These are phyloP conservation scores for Mortierella sp. DNA, from an alignment of 371 early-diverging fungal species.

Conservation along the genomic window DNA sequence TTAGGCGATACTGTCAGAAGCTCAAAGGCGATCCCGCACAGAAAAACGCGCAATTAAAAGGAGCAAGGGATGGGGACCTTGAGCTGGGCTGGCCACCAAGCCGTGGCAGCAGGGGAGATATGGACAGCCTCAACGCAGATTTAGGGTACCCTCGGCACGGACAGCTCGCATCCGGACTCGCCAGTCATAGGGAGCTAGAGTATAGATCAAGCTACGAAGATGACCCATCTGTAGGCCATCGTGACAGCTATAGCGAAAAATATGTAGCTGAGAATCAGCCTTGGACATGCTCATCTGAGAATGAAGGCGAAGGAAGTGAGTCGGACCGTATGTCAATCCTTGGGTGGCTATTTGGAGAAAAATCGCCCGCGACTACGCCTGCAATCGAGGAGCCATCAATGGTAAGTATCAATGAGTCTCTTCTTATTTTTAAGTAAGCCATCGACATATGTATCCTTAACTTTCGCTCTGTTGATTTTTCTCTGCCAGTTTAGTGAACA, in stretches of 20 bases:
- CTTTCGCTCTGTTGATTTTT: background rate
- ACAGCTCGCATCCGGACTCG: conserved; percentile 3
- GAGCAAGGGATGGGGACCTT: background rate
- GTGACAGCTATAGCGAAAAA: conserved; percentile 28
- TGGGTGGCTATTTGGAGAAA: conserved; percentile 19
- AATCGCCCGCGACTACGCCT: background rate
- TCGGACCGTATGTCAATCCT: conserved; percentile 16
- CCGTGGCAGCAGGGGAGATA: background rate
- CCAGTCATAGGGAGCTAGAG: conserved; percentile 6
- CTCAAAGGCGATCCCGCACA: background rate
- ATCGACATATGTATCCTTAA: background rate
- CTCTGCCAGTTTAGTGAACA: background rate
- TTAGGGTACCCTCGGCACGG: background rate
- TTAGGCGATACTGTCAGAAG: conserved; percentile 2
- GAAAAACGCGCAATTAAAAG: background rate
- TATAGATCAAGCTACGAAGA: conserved; percentile 23
- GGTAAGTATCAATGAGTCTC: conserved; percentile 2
- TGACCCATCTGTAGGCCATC: conserved; percentile 30
- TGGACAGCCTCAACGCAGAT: background rate
- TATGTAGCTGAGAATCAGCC: conserved; percentile 23
- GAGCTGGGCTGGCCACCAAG: conserved; percentile 10
- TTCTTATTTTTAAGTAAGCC: too few relatives aligned
- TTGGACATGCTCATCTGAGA: conserved; percentile 4
- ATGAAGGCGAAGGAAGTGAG: conserved; percentile 13
- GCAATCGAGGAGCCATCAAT: background rate